Percentiles rank a stretch among this genome's conserved stretches.
These are phyloP conservation scores for Ministeria vibrans DNA, from an alignment of 78 protist species.

Conservation along the genomic window DNA sequence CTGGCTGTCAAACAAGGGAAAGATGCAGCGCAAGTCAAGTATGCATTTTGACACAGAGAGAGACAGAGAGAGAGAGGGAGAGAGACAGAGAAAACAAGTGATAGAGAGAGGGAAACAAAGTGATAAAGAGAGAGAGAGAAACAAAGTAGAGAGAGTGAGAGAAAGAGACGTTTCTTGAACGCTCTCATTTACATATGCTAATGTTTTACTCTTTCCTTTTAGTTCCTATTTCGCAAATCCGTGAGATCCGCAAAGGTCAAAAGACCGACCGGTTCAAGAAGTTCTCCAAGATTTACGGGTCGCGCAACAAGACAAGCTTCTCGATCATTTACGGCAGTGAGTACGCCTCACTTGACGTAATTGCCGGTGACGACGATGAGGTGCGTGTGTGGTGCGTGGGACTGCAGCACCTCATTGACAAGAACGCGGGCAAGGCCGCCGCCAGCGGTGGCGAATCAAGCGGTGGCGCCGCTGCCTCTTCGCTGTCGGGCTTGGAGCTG, in stretches of 20 bases:
- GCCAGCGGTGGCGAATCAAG: not conserved
- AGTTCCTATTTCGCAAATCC: too few relatives aligned
- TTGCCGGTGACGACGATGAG: not conserved
- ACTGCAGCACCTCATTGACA: not conserved
- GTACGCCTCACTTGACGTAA: not conserved
- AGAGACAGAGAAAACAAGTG: too few relatives aligned
- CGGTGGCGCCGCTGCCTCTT: not conserved
- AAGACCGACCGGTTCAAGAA: not conserved
- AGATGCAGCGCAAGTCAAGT: not conserved
- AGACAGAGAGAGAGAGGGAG: too few relatives aligned
- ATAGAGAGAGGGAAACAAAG: too few relatives aligned
- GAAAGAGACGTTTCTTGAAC: too few relatives aligned
- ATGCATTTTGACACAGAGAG: not conserved
- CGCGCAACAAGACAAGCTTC: not conserved
- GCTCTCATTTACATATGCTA: too few relatives aligned
- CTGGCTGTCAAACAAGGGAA: not conserved
- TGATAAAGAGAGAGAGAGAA: too few relatives aligned
- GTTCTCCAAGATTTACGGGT: not conserved
- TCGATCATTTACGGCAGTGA: not conserved
- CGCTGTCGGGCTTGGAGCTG: not conserved
- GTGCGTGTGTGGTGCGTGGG: not conserved
- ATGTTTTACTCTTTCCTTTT: too few relatives aligned
- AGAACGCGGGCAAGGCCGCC: not conserved
- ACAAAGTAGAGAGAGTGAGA: too few relatives aligned
- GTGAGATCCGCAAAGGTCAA: not conserved